These are phyloP conservation scores for Rhodotorula mucilaginosa DNA, from an alignment of 1,284 basidiomycete genomes.

Conservation along the genomic window DNA sequence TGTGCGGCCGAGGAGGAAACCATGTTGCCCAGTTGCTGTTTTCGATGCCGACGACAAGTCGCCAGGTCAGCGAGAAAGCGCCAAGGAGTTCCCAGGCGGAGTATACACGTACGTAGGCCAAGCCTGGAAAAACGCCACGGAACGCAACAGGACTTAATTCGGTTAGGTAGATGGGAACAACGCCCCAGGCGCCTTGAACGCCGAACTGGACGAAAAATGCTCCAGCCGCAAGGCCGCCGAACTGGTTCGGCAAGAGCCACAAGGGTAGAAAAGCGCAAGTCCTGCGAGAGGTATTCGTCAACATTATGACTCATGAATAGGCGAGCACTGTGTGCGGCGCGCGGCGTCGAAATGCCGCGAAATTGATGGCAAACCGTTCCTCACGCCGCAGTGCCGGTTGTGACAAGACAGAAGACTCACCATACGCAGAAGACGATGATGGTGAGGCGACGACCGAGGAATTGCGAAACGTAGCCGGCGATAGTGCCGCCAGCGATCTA, in stretches of 20 bases:
- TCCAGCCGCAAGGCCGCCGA: constrained; percentile 47
- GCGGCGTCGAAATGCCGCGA: too few relatives aligned
- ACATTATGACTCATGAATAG: too few relatives aligned
- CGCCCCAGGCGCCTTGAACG: constrained; percentile 53
- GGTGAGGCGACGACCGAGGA: constrained; percentile 81
- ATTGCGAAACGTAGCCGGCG: constrained; percentile 62
- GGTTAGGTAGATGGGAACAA: constrained; percentile 12
- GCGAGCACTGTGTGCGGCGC: too few relatives aligned
- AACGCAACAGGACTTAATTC: constrained; percentile 66
- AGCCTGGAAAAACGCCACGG: constrained; percentile 58
- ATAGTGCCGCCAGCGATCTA: constrained; percentile 23
- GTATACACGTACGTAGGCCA: constrained; percentile 64
- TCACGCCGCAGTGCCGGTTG: too few relatives aligned
- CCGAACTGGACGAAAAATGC: constrained; percentile 65
- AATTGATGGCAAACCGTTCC: too few relatives aligned
- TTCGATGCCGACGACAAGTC: neutral
- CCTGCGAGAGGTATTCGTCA: neutral
- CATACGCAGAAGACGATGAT: constrained; percentile 64
- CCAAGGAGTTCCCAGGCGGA: too few relatives aligned
- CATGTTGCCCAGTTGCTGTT: constrained; percentile 57
- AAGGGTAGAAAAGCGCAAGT: constrained; percentile 50
- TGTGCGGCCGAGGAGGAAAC: constrained; percentile 82
- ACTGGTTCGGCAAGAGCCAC: constrained; percentile 51
- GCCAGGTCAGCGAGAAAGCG: too few relatives aligned
- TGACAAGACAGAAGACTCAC: constrained; percentile 43